Evolutionary conservation across 2,329 filamentous ascomycete genomes (phyloP).

Genomic region (Ilyonectria sp.): DNA sequence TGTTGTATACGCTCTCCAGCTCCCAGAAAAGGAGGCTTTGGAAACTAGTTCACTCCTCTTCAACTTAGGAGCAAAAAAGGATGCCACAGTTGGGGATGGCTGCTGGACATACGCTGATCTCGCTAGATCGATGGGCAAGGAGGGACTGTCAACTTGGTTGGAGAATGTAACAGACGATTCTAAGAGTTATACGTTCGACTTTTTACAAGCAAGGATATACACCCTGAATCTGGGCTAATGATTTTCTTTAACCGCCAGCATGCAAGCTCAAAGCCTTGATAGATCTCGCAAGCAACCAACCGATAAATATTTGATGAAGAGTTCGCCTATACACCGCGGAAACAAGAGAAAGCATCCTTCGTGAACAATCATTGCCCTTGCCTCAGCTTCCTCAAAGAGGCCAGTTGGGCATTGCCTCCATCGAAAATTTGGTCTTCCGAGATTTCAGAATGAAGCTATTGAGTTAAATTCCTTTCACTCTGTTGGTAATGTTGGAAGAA

Average conservation of each 20-base stretch:
- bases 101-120: not conserved
- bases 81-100: not conserved
- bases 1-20: not conserved
- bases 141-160: not conserved
- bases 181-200: not conserved
- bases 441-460: no score
- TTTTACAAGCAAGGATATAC: not conserved
- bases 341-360: no score
- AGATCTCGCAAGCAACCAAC: not conserved
- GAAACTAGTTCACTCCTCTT: not conserved
- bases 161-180: not conserved
- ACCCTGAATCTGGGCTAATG: not conserved
- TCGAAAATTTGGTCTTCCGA: no score
- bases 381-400: no score
- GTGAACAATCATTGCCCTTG: no score
- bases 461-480: no score
- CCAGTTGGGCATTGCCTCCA: no score
- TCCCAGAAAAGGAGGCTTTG: not conserved
- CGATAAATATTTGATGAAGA: no score
- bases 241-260: not conserved
- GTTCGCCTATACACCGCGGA: no score
- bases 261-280: not conserved
- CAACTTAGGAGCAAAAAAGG: not conserved
- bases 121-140: not conserved
- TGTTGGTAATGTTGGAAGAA: no score